These are phyloP conservation scores for Inga oerstediana DNA, from an alignment of 306 rosid species.

Conservation along the genomic window DNA sequence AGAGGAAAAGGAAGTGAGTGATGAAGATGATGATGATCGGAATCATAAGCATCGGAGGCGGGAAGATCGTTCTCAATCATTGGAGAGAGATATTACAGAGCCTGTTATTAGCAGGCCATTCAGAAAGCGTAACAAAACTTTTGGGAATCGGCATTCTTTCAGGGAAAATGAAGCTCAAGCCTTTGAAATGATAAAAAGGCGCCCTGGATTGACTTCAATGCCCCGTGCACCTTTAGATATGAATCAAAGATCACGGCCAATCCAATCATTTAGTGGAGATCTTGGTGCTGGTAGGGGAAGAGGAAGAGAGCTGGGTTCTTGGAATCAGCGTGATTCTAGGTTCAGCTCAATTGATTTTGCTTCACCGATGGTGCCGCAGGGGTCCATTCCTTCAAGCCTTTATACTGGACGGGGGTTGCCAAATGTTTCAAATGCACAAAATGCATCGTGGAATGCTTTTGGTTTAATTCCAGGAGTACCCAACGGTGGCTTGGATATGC, in stretches of 20 bases:
- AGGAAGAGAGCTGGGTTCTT: conserved; percentile 82
- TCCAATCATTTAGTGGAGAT: conserved; percentile 68
- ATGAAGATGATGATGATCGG: conserved; percentile 94
- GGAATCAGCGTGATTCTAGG: conserved; percentile 87
- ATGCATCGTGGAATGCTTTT: conserved; percentile 85
- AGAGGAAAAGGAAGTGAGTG: conserved; percentile 94
- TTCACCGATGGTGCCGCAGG: conserved; percentile 83
- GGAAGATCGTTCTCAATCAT: conserved; percentile 76
- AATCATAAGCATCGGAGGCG: conserved; percentile 92
- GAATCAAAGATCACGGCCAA: conserved; percentile 67
- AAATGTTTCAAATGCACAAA: conserved; percentile 80
- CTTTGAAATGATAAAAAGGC: conserved; percentile 70
- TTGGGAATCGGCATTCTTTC: conserved; percentile 67
- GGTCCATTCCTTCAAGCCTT: conserved; percentile 72
- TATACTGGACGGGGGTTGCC: conserved; percentile 82
- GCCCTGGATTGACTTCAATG: conserved; percentile 57
- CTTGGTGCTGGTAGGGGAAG: conserved; percentile 80
- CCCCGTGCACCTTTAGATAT: conserved; percentile 67
- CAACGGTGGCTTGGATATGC: conserved; percentile 80
- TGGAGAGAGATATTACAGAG: conserved; percentile 76
- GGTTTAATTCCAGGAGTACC: conserved; percentile 84
- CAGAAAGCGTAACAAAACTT: conserved; percentile 72
- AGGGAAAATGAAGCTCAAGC: conserved; percentile 79
- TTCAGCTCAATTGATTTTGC: conserved; percentile 78
- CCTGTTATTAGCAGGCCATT: conserved; percentile 74